These are phyloP conservation scores for Trichophyton mentagrophytes DNA, from an alignment of 2,329 filamentous ascomycete genomes.

Conservation along the genomic window DNA sequence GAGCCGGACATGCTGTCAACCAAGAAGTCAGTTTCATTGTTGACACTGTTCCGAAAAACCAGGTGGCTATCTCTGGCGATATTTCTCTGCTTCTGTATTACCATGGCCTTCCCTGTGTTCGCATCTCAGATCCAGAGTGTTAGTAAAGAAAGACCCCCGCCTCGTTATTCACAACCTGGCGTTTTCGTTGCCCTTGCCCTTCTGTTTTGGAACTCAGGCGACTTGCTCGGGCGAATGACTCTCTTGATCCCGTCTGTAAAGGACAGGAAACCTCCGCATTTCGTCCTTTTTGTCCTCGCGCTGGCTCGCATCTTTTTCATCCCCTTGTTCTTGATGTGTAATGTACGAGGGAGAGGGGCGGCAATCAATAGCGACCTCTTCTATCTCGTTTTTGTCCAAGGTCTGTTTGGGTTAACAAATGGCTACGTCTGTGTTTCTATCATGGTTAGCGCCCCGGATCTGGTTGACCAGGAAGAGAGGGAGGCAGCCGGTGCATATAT, in stretches of 20 bases:
- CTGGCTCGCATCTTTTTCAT: slow-evolving; percentile 57
- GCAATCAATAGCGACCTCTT: slow-evolving; percentile 69
- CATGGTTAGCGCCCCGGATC: slow-evolving; percentile 81
- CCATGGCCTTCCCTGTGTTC: slow-evolving; percentile 94
- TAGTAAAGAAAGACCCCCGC: slow-evolving; percentile 34
- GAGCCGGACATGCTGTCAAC: slow-evolving; percentile 3
- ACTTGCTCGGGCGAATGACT: slow-evolving; percentile 61
- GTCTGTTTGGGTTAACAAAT: slow-evolving; percentile 71
- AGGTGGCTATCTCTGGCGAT: slow-evolving; percentile 65
- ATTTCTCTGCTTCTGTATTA: slow-evolving; percentile 66
- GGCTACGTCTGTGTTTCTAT: slow-evolving; percentile 75
- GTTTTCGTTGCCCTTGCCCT: slow-evolving; percentile 85
- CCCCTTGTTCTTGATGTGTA: slow-evolving; percentile 81
- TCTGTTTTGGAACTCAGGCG: slow-evolving; percentile 85
- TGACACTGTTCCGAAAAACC: slow-evolving; percentile 60
- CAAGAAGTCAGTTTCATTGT: slow-evolving; percentile 46
- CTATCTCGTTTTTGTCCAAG: slow-evolving; percentile 72
- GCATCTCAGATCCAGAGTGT: slow-evolving; percentile 54
- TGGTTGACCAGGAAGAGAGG: slow-evolving; percentile 68
- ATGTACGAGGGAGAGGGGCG: slow-evolving; percentile 64
- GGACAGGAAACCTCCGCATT: slow-evolving; percentile 48
- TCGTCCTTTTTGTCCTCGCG: slow-evolving; percentile 53
- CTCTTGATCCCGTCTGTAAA: slow-evolving; percentile 46
- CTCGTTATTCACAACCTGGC: slow-evolving; percentile 51
- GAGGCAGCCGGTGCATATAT: slow-evolving; percentile 91